Base-by-base conservation (phyloP, 2,329 filamentous ascomycete genomes). In the Monascus ruber region DNA sequence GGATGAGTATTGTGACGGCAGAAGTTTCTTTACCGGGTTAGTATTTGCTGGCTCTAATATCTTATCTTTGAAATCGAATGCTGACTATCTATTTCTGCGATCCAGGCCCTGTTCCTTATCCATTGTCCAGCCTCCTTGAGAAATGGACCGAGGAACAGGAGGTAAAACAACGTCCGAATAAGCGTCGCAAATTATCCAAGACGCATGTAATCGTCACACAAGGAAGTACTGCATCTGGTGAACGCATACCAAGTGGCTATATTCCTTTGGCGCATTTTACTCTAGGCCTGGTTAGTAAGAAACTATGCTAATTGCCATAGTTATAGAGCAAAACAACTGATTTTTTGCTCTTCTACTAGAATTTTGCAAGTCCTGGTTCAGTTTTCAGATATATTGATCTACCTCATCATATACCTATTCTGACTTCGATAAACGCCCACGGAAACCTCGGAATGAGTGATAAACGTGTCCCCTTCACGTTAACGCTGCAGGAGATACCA, bases 121-220 rank as follows among this genome's bases (percentile, higher is more conserved):
- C 42, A 39, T 39, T 60, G 31, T 49, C 47, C 37, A 41, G 45
- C 26, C 43, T 49, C 33, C 44, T 60, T 32, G 39, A 43, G 34
- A 29, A 29, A 29, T 47, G 48, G 40, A 43, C 11, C 31, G 37
- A 42, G 32, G 35, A 36, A 33, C 29, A 37, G 7, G 42, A 48
- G 27, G 17, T 31, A 11, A 41, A 52, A 35, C 46, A 37, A n/a
- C 54, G 38, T 43, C 49, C 47, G 7, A 50, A 34, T 11, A 63
- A 63, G 46, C 58, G 60, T 37, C 59, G 55, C 43, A 63, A 60
- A 45, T 25, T 53, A 35, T 17, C 42, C 1, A 45, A 49, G 26
- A 44, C 36, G 6, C 11, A 39, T 25, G 44, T 41, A 9, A 54
- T 47, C 11, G 42, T 59, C 10, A 34, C 41, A 6, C 24, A 48